These are phyloP conservation scores for Schwanniomyces pseudopolymorphus DNA, from an alignment of 805 yeast species.

Conservation along the genomic window DNA sequence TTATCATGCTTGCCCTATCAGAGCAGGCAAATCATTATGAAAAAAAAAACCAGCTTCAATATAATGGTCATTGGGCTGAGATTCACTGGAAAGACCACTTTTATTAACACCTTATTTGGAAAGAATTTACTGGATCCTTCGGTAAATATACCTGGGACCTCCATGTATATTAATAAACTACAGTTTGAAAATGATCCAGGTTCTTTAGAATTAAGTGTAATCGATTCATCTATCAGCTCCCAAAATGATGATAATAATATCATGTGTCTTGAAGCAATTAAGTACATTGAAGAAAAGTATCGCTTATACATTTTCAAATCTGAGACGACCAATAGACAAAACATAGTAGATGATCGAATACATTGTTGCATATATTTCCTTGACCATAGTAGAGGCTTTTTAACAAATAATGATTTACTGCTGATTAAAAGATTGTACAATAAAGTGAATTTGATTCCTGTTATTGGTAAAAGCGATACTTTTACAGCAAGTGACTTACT, in stretches of 20 bases:
- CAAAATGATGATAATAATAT: neutral
- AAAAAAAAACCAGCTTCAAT: constrained; percentile 34
- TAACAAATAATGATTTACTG: constrained; percentile 33
- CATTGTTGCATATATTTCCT: constrained; percentile 87
- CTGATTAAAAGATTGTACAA: constrained; percentile 34
- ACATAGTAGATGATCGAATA: constrained; percentile 60
- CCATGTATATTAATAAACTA: constrained; percentile 11
- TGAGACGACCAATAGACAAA: constrained; percentile 39
- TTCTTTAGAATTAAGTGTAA: constrained; percentile 56
- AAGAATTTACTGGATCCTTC: constrained; percentile 14
- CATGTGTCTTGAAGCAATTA: constrained; percentile 24
- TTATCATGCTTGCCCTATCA: constrained; percentile 29
- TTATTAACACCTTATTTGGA: constrained; percentile 77
- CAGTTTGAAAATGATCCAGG: constrained; percentile 36
- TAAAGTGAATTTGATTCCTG: constrained; percentile 39
- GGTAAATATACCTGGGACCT: constrained; percentile 16
- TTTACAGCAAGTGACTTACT: constrained; percentile 25
- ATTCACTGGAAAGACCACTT: constrained; percentile 67
- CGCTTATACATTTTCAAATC: constrained; percentile 66
- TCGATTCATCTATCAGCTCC: constrained; percentile 37
- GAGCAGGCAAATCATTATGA: constrained; percentile 19
- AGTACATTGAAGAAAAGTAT: constrained; percentile 80
- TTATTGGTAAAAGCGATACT: constrained; percentile 38
- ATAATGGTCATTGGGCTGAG: constrained; percentile 36
- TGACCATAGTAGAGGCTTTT: constrained; percentile 61